Evolutionary conservation across 2,329 filamentous ascomycete genomes (phyloP).

Genomic region (Aspergillus novoparasiticus): DNA sequence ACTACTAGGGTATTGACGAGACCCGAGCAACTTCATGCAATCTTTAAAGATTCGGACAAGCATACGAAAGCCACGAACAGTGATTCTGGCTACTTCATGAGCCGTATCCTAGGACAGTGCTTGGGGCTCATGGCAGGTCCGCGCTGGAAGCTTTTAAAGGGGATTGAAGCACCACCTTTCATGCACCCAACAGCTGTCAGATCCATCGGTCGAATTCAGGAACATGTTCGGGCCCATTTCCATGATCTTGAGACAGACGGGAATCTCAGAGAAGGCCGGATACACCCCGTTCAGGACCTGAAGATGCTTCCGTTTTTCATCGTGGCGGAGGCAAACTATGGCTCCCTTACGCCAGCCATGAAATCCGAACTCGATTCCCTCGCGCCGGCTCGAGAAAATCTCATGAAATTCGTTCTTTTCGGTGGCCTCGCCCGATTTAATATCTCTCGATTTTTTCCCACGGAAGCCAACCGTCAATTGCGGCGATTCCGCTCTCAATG

Average conservation of each 20-base stretch:
- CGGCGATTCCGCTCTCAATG: slow-evolving; percentile 33
- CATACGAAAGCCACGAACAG: slow-evolving; percentile 48
- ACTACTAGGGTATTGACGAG: slow-evolving; percentile 37
- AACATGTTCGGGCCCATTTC: slow-evolving; percentile 4
- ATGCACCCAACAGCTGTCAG: background rate
- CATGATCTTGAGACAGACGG: background rate
- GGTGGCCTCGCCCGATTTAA: slow-evolving; percentile 38
- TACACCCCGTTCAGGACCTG: slow-evolving; percentile 33
- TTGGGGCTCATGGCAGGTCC: slow-evolving; percentile 40
- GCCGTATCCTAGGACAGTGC: slow-evolving; percentile 47
- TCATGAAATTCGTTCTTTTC: slow-evolving; percentile 37
- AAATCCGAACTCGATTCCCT: slow-evolving; percentile 25
- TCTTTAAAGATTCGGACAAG: slow-evolving; percentile 49
- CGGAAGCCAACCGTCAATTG: slow-evolving; percentile 28
- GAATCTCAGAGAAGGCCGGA: background rate
- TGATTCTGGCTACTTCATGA: slow-evolving; percentile 45
- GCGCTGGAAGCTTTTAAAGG: background rate
- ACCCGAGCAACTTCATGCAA: slow-evolving; percentile 37
- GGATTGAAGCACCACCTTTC: background rate
- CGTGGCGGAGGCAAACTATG: slow-evolving; percentile 45
- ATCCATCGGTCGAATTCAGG: slow-evolving; percentile 8
- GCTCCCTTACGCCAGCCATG: slow-evolving; percentile 28
- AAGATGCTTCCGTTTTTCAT: slow-evolving; percentile 43
- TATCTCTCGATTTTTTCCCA: slow-evolving; percentile 19
- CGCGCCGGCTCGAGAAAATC: slow-evolving; percentile 30